Percentiles rank a stretch among this genome's conserved stretches.
Evolutionary conservation across 768 basidiomycete genomes (phyloP).

Genomic region (Sarcodon sp.): DNA sequence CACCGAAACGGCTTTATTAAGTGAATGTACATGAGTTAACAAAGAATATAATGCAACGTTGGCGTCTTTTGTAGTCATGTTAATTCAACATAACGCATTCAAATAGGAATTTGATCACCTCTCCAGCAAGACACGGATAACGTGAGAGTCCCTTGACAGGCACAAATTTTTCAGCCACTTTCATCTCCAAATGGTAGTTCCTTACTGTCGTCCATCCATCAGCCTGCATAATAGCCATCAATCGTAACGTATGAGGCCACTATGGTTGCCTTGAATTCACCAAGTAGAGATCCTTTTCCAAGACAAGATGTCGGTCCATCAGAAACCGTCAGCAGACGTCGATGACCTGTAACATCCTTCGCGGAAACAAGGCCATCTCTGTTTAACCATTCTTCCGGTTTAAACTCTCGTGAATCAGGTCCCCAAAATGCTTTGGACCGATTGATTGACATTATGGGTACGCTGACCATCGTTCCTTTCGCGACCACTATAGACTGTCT

Average conservation of each 20-base stretch:
- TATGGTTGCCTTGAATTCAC: constrained; percentile 24
- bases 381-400: constrained; percentile 29
- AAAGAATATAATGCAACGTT: too few relatives aligned
- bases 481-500: constrained; percentile 13
- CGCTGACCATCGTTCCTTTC: constrained; percentile 23
- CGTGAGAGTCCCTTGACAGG: constrained; percentile 8
- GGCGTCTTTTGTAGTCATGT: background rate
- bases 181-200: constrained; percentile 26
- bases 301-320: constrained; percentile 34
- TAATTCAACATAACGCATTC: constrained; percentile 10
- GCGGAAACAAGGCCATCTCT: constrained; percentile 17
- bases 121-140: constrained; percentile 10
- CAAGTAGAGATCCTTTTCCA: constrained; percentile 27
- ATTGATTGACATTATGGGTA: constrained; percentile 28
- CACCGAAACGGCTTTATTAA: too few relatives aligned
- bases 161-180: constrained; percentile 18
- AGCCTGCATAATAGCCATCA: constrained; percentile 14
- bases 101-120: constrained; percentile 11
- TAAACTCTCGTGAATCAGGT: constrained; percentile 25
- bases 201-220: constrained; percentile 27
- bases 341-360: constrained; percentile 21
- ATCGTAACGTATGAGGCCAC: too few relatives aligned
- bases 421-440: constrained; percentile 29
- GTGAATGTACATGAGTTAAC: too few relatives aligned
- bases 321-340: constrained; percentile 28